Percentiles rank a stretch among this genome's conserved stretches.
Conservation (phyloP, 257 asterid species). For the Solanum acaule region DNA sequence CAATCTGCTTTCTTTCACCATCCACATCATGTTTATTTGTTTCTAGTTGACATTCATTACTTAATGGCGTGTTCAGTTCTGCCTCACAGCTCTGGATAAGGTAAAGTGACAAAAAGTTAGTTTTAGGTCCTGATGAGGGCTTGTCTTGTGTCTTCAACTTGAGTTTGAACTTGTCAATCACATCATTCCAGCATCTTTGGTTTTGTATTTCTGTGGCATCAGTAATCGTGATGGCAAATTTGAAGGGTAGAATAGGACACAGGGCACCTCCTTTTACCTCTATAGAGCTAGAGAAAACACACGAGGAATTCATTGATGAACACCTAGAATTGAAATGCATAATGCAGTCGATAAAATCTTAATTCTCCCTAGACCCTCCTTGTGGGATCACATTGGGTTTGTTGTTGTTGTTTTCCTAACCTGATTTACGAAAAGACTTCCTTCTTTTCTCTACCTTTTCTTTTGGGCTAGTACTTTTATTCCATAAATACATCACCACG, state of each 20-base stretch:
- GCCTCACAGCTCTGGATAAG: neutral
- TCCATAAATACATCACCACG: neutral
- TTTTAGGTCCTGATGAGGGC: neutral
- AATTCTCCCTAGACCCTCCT: neutral
- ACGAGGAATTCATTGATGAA: neutral
- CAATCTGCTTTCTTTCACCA: neutral
- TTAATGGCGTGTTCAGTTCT: neutral
- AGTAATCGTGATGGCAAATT: neutral
- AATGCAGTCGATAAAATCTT: neutral
- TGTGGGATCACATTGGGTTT: neutral
- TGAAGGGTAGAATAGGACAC: neutral
- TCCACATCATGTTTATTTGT: neutral
- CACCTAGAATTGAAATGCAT: neutral
- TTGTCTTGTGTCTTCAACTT: neutral
- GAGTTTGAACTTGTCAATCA: neutral
- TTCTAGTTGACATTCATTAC: neutral
- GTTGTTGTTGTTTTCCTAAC: neutral
- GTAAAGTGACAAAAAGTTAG: neutral
- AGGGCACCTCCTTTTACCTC: neutral
- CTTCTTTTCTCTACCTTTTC: neutral
- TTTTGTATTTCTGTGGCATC: neutral
- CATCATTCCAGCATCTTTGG: neutral
- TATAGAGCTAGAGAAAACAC: neutral
- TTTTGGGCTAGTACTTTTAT: neutral
- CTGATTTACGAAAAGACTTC: neutral